Base-by-base conservation (phyloP, 1,284 basidiomycete species). In the Tetrapyrgos nigripes region DNA sequence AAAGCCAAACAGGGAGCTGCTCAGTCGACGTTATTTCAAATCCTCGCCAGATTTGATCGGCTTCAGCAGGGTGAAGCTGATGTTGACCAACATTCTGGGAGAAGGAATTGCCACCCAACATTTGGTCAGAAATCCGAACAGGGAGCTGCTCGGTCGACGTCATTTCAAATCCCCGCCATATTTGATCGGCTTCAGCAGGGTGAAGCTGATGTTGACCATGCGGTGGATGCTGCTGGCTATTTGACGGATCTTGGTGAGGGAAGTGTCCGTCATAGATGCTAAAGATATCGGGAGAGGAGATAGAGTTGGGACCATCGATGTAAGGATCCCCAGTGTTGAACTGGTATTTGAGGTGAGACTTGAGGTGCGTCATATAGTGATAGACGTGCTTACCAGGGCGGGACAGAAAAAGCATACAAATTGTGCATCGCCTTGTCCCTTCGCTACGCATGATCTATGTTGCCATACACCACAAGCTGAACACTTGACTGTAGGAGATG, bases 61-160 rank as follows among this genome's bases (percentile, higher is more conserved):
- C 85, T 62, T 87, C 87, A 2, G 80, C 71, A 23, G 74, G 65
- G 53, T 83, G 68, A 23, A 74, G 69, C 10, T 73, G 63, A 21
- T 63, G 50, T 44, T 66, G 64, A 57, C n/a, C n/a, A n/a, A n/a
- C 91, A 66, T 89, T 83, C 70, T 92, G 90, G 24, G 85, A 82
- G 71, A 93, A 88, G 5, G 86, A 83, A 62, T 78, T 83, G 53
- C 90, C 91, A 44, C 91, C 91, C 2, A 93, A 74, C 61, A 83
- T 91, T 70, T 91, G 88, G 69, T 93, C 91, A 37, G 90, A 89
- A 46, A 92, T 85, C 91, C 91, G 93, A 24, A 92, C 86, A 24
- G 91, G 91, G 13, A 92, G 77, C 66, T 91, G 89, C 66, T 91
- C 89, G 60, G 79, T 87, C 9, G 87, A 76, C 27, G 87, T 87